phyloP scores from a whole-genome alignment of 768 basidiomycete genomes.

The Podaxis rugospora region DNA sequence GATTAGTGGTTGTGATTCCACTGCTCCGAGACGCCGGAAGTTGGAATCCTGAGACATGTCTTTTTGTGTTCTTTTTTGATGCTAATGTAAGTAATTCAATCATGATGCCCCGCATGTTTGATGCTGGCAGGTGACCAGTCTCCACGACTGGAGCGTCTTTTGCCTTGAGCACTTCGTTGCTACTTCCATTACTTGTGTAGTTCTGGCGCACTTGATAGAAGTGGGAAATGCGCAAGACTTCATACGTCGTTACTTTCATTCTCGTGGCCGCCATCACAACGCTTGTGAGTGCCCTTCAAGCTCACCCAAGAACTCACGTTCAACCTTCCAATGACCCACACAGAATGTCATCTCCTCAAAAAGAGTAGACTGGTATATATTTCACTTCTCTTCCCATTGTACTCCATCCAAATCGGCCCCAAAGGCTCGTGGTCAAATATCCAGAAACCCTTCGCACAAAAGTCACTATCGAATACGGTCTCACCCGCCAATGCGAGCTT shows the following conservation, averaged over 20 bases:
- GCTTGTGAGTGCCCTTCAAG: conserved; percentile 37
- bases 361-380: conserved; percentile 60
- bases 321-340: neutral
- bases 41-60: conserved; percentile 19
- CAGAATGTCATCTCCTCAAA: conserved; percentile 56
- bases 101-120: neutral
- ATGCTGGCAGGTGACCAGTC: neutral
- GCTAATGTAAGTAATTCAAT: neutral
- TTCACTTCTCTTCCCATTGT: neutral
- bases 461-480: conserved; percentile 53
- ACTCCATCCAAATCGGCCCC: neutral
- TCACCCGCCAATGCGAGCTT: conserved; percentile 53
- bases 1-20: conserved; percentile 19
- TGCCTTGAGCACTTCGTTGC: neutral
- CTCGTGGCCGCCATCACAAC: conserved; percentile 46
- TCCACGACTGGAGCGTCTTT: neutral
- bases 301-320: neutral
- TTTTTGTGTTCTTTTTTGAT: neutral
- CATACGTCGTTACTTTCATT: conserved; percentile 61
- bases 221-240: conserved; percentile 53
- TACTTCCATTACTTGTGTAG: neutral
- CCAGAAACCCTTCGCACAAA: conserved; percentile 43
- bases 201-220: neutral
- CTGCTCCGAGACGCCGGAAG: conserved; percentile 18
- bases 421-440: conserved; percentile 40